Conservation (phyloP, 2,329 filamentous ascomycete genomes). For the Arthrobotrys sinensis region DNA sequence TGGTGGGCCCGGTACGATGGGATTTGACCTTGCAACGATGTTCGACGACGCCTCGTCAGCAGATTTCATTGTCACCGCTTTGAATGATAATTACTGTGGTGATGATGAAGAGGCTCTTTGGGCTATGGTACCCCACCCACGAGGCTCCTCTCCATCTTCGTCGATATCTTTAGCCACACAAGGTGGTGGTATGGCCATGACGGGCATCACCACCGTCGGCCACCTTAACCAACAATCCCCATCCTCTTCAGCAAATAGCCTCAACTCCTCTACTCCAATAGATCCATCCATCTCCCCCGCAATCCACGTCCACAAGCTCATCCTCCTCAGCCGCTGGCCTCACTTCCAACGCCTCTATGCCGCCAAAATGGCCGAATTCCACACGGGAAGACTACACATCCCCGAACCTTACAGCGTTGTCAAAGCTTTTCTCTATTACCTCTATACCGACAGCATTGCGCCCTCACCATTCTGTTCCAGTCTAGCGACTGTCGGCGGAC, state of each 20-base stretch:
- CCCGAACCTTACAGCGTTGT: constrained; percentile 96
- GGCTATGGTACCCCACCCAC: constrained; percentile 59
- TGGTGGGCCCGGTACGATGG: constrained; percentile 72
- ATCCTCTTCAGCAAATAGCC: constrained; percentile 49
- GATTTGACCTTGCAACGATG: constrained; percentile 85
- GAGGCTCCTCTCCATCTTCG: constrained; percentile 29
- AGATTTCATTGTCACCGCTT: constrained; percentile 91
- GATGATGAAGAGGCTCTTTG: constrained; percentile 75
- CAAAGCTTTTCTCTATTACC: constrained; percentile 92
- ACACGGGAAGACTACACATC: constrained; percentile 97
- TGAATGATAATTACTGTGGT: constrained; percentile 78
- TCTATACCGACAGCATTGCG: constrained; percentile 93
- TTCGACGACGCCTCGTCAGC: constrained; percentile 90
- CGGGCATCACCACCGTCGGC: constrained; percentile 19
- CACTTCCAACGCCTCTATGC: constrained; percentile 94
- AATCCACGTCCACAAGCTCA: constrained; percentile 95
- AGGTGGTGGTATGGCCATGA: constrained; percentile 16
- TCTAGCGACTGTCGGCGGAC: constrained; percentile 88
- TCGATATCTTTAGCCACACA: constrained; percentile 31
- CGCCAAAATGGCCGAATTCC: constrained; percentile 96
- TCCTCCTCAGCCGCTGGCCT: constrained; percentile 94
- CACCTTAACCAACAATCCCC: constrained; percentile 24
- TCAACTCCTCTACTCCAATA: constrained; percentile 62
- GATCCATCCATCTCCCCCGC: constrained; percentile 70
- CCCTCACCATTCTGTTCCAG: constrained; percentile 74